Percentiles rank a stretch among this genome's conserved stretches.
phyloP scores from a whole-genome alignment of 306 rosid species.

The Prunus mongolica region DNA sequence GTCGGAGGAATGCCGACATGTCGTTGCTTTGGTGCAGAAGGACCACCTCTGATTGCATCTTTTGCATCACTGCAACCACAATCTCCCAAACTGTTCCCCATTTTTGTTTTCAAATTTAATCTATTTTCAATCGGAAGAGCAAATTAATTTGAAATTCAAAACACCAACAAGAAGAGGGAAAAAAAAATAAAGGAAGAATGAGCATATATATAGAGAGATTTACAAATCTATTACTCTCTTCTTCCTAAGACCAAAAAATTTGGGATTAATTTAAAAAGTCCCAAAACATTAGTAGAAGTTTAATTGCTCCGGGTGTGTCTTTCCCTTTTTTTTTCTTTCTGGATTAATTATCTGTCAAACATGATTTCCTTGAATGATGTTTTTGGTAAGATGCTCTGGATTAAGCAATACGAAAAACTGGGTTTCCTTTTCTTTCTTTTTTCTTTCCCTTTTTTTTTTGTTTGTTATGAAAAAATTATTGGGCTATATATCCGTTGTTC shows the following conservation, averaged over 20 bases:
- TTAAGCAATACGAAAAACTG: too few species aligned
- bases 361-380: neutral
- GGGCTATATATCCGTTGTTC: too few species aligned
- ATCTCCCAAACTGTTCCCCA: slow-evolving; percentile 6
- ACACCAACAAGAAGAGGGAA: neutral
- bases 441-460: too few species aligned
- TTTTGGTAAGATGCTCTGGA: too few species aligned
- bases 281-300: neutral
- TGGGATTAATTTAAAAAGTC: neutral
- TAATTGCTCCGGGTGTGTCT: neutral
- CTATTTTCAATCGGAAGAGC: too few species aligned
- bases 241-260: neutral
- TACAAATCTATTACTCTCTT: neutral
- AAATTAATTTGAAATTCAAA: neutral
- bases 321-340: neutral
- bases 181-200: neutral
- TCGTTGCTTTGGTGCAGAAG: neutral
- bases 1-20: neutral
- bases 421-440: neutral
- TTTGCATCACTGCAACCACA: slow-evolving; percentile 1
- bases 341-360: neutral
- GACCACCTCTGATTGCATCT: neutral
- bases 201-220: too few species aligned
- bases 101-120: neutral
- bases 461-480: too few species aligned